Evolutionary conservation across 441 rosid species (phyloP).

Genomic region (Corymbia calophylla): DNA sequence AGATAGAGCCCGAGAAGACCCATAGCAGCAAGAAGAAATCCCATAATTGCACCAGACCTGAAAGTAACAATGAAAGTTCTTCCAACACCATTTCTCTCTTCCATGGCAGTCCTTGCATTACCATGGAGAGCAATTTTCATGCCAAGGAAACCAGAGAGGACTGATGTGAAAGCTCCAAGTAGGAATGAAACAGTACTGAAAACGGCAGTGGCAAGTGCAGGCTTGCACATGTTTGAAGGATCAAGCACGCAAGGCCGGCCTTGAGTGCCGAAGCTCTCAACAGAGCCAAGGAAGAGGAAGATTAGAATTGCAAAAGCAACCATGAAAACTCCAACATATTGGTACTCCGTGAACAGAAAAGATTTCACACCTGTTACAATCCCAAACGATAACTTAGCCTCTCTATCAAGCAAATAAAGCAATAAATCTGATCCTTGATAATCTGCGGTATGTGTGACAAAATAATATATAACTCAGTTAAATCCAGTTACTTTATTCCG

Average conservation of each 20-base stretch:
- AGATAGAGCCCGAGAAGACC: constrained; percentile 2
- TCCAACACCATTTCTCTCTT: background rate
- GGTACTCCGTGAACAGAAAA: background rate
- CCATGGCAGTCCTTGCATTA: background rate
- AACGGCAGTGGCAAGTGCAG: background rate
- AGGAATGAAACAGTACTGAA: background rate
- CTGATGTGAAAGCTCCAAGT: constrained; percentile 2
- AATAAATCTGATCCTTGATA: too few relatives aligned
- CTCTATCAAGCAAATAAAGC: background rate
- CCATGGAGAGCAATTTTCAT: constrained; percentile 3
- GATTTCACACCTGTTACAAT: constrained; percentile 1
- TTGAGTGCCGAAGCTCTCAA: background rate
- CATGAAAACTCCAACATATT: background rate
- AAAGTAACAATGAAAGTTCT: background rate
- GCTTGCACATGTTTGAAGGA: constrained; percentile 1
- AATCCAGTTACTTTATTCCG: too few relatives aligned
- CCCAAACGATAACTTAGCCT: background rate
- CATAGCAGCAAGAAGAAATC: constrained; percentile 1
- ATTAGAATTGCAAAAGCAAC: background rate
- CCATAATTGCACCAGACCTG: constrained; percentile 3
- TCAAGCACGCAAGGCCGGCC: background rate
- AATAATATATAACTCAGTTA: too few relatives aligned
- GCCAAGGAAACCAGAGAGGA: constrained; percentile 4
- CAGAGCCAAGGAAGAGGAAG: constrained; percentile 3
- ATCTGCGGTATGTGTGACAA: too few relatives aligned